Percentiles rank a stretch among this genome's conserved stretches.
Conservation (phyloP, 2,329 filamentous ascomycete species). For the Stemphylium lycopersici region DNA sequence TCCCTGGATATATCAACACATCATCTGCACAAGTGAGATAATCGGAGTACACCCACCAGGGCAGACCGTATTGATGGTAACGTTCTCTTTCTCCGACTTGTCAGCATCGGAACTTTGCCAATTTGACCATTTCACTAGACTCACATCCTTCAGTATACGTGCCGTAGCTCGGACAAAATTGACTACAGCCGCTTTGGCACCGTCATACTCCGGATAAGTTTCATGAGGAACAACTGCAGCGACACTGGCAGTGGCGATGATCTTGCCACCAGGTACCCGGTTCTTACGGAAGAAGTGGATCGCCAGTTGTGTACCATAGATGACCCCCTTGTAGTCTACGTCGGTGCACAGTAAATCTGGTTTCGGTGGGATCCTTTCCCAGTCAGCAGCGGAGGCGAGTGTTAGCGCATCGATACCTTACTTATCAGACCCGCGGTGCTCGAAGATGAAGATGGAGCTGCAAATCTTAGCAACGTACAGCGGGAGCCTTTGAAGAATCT, state of each 20-base stretch:
- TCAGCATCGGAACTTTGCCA: conserved; percentile 2
- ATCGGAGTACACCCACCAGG: conserved; percentile 33
- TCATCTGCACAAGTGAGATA: not conserved
- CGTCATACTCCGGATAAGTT: conserved; percentile 58
- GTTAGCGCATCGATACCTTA: conserved; percentile 2
- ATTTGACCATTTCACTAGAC: not conserved
- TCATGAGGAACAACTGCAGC: conserved; percentile 54
- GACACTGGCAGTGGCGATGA: conserved; percentile 54
- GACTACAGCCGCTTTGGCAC: conserved; percentile 56
- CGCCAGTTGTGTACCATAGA: conserved; percentile 59
- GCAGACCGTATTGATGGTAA: conserved; percentile 57
- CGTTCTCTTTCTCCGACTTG: conserved; percentile 52
- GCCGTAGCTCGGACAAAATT: conserved; percentile 34
- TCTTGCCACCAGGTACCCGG: conserved; percentile 50
- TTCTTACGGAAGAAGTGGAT: conserved; percentile 53
- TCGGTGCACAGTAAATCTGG: conserved; percentile 57
- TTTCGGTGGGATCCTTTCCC: conserved; percentile 49
- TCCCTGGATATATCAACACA: conserved; percentile 37
- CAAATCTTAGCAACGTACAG: conserved; percentile 35
- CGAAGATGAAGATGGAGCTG: conserved; percentile 51
- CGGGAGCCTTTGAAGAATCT: not conserved
- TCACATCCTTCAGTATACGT: conserved; percentile 28
- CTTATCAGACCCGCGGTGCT: conserved; percentile 38
- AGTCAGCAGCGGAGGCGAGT: not conserved
- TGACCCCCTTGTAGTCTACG: conserved; percentile 59